Base-by-base conservation (phyloP, 2,329 filamentous ascomycete species). In the Sporothrix phasma region DNA sequence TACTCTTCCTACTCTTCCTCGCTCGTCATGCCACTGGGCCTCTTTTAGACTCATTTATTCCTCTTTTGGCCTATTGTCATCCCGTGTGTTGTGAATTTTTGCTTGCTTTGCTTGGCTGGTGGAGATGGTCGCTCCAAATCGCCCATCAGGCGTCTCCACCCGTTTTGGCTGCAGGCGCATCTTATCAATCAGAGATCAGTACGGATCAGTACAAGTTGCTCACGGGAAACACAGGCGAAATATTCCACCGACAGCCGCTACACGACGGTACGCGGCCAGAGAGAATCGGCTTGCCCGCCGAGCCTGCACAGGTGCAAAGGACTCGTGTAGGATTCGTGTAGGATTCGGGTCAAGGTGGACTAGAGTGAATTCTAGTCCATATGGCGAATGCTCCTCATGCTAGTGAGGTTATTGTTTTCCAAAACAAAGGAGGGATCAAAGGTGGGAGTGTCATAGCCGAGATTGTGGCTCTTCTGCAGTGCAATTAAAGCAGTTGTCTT, bases 181-280 rank as follows among this genome's bases (percentile, higher is more conserved):
- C 64, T 66, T 66, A 66, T 66, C 64, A 66, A 66, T 66, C 64
- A 64, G 46, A 7, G 43, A 65, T 65, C 61, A 65, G 64, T 63
- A 63, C 61, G 41, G 22, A 22, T 43, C 15, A 34, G 31, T 4
- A 34, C 13, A 24, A 45, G 26, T 8, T 53, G 1, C 5, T n/a
- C 3, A 31, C 10, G 29, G 19, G 17, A n/a, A 56, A n/a, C 8
- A 4, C 59, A 54, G 54, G 51, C 29, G 41, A 59, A 61, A 22
- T 39, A 7, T n/a, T 26, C 31, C 26, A 59, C 49, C 46, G 29
- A 8, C 31, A 39, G 1, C 51, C 31, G 51, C n/a, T 39, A 19
- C 19, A 15, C 10, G 5, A 39, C n/a, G 51, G 24, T 39, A 39
- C 10, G 3, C 11, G 31, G 24, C 22, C 51, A 47, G 45, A 47